Percentiles rank a stretch among this genome's conserved stretches.
phyloP scores from a whole-genome alignment of 371 early-diverging fungal species.

The Phascolomyces articulosus region DNA sequence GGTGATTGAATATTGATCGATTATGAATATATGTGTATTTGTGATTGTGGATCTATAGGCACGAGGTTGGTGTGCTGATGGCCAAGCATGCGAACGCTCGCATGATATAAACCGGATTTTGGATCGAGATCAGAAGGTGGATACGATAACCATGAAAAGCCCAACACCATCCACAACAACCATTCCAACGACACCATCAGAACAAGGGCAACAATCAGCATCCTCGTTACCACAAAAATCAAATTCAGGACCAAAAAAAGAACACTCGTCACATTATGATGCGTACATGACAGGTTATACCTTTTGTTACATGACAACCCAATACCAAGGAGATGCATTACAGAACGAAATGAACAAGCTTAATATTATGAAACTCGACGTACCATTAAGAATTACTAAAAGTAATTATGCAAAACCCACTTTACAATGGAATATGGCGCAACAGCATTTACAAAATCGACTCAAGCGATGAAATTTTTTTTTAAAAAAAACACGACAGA shows the following conservation, averaged over 20 bases:
- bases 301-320: slow-evolving; percentile 62
- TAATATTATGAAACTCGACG: slow-evolving; percentile 70
- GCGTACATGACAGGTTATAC: slow-evolving; percentile 94
- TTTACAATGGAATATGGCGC: slow-evolving; percentile 14
- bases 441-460: slow-evolving; percentile 3
- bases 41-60: too few species aligned
- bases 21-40: too few species aligned
- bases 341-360: slow-evolving; percentile 58
- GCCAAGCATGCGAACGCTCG: slow-evolving; percentile 62
- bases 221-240: neutral
- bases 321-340: slow-evolving; percentile 16
- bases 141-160: neutral
- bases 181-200: neutral
- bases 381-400: slow-evolving; percentile 63
- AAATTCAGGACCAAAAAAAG: slow-evolving; percentile 7
- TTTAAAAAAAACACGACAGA: neutral
- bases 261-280: slow-evolving; percentile 90
- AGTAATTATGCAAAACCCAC: slow-evolving; percentile 51
- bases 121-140: slow-evolving; percentile 56
- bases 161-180: neutral
- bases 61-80: slow-evolving; percentile 74
- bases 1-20: too few species aligned
- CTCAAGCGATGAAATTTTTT: too few species aligned
- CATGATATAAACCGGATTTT: slow-evolving; percentile 85
- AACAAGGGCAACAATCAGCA: neutral